phyloP scores from a whole-genome alignment of 148 eudicot species.

The Hydrangea macrophylla region DNA sequence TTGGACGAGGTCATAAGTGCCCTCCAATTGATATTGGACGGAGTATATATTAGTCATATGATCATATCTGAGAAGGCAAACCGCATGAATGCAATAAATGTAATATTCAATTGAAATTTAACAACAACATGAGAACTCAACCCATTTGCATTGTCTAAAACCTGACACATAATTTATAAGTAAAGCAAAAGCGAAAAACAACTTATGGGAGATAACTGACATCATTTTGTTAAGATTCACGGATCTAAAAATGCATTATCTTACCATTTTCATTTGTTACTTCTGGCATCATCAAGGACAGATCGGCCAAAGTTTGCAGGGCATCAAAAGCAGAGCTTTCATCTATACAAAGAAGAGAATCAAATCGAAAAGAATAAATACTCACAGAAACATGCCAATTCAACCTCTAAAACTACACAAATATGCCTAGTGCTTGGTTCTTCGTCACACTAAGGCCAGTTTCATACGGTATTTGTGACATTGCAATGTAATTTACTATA shows the following conservation, averaged over 20 bases:
- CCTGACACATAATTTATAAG: not conserved
- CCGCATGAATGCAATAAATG: not conserved
- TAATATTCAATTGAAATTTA: not conserved
- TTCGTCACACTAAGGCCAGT: not conserved
- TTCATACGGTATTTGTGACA: too few species aligned
- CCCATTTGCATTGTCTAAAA: not conserved
- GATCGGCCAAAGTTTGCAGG: constrained; percentile 88
- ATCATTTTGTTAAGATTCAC: too few species aligned
- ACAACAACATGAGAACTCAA: not conserved
- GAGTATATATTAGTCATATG: too few species aligned
- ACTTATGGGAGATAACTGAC: not conserved
- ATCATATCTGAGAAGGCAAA: not conserved
- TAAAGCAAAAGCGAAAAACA: not conserved
- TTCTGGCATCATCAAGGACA: constrained; percentile 86
- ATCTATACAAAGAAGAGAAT: constrained; percentile 40
- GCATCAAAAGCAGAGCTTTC: constrained; percentile 88
- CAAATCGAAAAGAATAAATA: constrained; percentile 1
- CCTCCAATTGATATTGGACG: too few species aligned
- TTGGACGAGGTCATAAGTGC: too few species aligned
- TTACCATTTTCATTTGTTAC: constrained; percentile 64
- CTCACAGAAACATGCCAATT: not conserved
- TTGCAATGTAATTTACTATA: too few species aligned
- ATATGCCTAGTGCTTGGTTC: not conserved
- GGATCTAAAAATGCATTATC: not conserved
- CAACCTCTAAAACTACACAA: constrained; percentile 8